These are phyloP conservation scores for Pyrus pyrifolia DNA, from an alignment of 306 rosid species.

Conservation along the genomic window DNA sequence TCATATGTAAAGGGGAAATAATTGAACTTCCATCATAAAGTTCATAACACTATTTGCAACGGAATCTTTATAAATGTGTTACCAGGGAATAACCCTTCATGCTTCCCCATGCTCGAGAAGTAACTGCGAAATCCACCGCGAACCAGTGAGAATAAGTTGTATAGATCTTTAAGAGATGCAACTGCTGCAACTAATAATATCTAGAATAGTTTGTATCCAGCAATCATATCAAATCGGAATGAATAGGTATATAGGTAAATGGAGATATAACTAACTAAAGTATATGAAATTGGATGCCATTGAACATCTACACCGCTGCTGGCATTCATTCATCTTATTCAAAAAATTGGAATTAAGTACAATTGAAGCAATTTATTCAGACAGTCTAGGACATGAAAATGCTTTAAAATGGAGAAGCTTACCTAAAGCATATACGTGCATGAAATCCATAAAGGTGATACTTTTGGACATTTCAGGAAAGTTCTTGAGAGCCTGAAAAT, in stretches of 20 bases:
- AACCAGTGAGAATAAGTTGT: slow-evolving; percentile 20
- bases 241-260: background rate
- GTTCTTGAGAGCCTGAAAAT: slow-evolving; percentile 45
- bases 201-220: background rate
- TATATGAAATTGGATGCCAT: background rate
- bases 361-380: background rate
- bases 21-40: background rate
- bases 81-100: slow-evolving; percentile 74
- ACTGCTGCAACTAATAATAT: background rate
- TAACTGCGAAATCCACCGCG: slow-evolving; percentile 46
- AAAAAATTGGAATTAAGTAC: background rate
- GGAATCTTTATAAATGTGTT: slow-evolving; percentile 20
- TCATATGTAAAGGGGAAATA: background rate
- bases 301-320: background rate
- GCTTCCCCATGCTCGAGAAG: slow-evolving; percentile 90
- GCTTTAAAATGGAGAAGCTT: slow-evolving; percentile 16
- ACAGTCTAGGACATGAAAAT: background rate
- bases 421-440: slow-evolving; percentile 67
- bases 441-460: slow-evolving; percentile 43
- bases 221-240: background rate
- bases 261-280: background rate
- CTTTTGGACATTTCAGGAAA: slow-evolving; percentile 27
- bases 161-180: background rate
- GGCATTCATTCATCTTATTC: background rate
- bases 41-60: slow-evolving; percentile 3